Evolutionary conservation across 768 basidiomycete species (phyloP).

Genomic region (Suillus subalutaceus): DNA sequence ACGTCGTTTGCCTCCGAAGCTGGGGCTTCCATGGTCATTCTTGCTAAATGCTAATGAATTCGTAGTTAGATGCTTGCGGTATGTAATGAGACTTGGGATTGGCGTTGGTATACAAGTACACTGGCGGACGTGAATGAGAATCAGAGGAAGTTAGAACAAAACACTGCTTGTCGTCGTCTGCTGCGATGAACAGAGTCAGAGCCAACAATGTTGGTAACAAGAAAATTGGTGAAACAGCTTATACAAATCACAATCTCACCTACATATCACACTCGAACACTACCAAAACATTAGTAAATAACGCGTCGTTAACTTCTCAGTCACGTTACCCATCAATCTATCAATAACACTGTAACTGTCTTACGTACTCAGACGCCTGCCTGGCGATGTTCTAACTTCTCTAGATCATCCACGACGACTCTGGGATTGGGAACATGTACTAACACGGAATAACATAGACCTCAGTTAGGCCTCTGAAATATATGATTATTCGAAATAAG

Average conservation of each 20-base stretch:
- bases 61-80: not conserved
- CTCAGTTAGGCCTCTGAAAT: too few species aligned
- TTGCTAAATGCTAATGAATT: not conserved
- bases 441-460: not conserved
- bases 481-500: not conserved
- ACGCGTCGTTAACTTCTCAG: conserved; percentile 25
- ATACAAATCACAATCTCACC: conserved; percentile 7
- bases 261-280: conserved; percentile 27
- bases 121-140: not conserved
- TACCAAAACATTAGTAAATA: conserved; percentile 29
- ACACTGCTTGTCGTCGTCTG: conserved; percentile 12
- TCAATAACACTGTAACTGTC: not conserved
- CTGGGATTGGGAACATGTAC: not conserved
- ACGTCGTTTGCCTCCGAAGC: conserved; percentile 48
- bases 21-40: conserved; percentile 26
- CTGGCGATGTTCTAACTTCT: not conserved
- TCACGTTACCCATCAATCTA: conserved; percentile 5
- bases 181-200: conserved; percentile 15
- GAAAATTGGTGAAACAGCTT: not conserved
- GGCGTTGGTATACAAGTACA: conserved; percentile 30
- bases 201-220: not conserved
- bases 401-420: not conserved
- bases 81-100: conserved; percentile 3
- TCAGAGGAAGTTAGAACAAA: conserved; percentile 4
- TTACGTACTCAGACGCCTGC: not conserved